Percentiles rank a stretch among this genome's conserved stretches.
These are phyloP conservation scores for Populus alba DNA, from an alignment of 345 rosid species.

Conservation along the genomic window DNA sequence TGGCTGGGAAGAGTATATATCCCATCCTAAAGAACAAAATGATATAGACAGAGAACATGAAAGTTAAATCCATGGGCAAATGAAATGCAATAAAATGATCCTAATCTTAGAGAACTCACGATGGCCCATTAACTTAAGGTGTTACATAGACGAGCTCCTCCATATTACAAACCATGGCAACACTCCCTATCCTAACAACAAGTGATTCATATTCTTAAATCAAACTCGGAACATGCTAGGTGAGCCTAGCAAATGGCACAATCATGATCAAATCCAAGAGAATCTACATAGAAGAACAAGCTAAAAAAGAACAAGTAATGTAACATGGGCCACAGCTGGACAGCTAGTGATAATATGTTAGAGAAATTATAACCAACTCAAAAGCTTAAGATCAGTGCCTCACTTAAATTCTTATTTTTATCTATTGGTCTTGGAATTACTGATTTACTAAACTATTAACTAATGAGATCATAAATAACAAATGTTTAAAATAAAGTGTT, in stretches of 20 bases:
- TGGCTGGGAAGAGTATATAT: conserved; percentile 95
- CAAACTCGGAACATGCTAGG: not conserved
- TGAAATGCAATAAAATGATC: not conserved
- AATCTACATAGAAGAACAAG: not conserved
- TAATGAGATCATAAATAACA: too few species aligned
- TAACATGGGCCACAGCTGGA: not conserved
- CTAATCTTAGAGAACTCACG: not conserved
- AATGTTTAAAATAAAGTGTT: too few species aligned
- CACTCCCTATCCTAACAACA: not conserved
- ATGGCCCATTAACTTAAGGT: not conserved
- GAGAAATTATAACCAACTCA: not conserved
- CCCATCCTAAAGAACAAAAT: conserved; percentile 53
- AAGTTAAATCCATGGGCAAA: not conserved
- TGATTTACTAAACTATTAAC: too few species aligned
- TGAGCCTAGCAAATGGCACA: not conserved
- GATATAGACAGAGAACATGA: not conserved
- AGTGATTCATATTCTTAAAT: not conserved
- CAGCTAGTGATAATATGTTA: not conserved
- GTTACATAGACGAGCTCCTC: not conserved
- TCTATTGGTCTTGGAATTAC: too few species aligned
- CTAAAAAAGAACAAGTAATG: not conserved
- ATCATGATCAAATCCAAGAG: not conserved
- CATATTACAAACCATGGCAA: not conserved
- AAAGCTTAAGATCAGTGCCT: not conserved
- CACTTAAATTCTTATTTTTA: too few species aligned